These are phyloP conservation scores for Taphrina pruni DNA, from an alignment of 1,139 yeast genomes.

Conservation along the genomic window DNA sequence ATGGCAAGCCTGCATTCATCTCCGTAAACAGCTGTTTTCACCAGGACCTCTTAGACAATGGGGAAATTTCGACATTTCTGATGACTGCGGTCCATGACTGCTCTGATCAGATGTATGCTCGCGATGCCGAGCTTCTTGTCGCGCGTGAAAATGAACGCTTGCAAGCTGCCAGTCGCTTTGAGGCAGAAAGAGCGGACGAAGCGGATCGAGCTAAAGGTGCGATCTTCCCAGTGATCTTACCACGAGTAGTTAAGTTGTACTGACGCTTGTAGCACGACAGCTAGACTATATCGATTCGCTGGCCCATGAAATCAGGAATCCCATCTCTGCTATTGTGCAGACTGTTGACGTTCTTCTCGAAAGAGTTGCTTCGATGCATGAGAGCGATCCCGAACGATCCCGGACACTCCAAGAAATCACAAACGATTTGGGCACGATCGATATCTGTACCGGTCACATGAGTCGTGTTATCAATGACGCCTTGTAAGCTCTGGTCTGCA, in stretches of 20 bases:
- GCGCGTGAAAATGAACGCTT: slow-evolving; percentile 44
- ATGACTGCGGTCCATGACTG: slow-evolving; percentile 14
- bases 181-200: slow-evolving; percentile 45
- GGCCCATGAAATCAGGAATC: slow-evolving; percentile 46
- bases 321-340: slow-evolving; percentile 44
- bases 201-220: slow-evolving; percentile 44
- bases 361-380: not conserved
- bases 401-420: not conserved
- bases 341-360: slow-evolving; percentile 39
- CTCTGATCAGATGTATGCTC: slow-evolving; percentile 17
- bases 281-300: slow-evolving; percentile 46
- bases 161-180: slow-evolving; percentile 44
- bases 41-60: slow-evolving; percentile 1
- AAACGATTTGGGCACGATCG: slow-evolving; percentile 22
- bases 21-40: slow-evolving; percentile 14
- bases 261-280: slow-evolving; percentile 39
- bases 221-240: not conserved
- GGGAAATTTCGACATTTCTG: slow-evolving; percentile 11
- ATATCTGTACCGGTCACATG: slow-evolving; percentile 24
- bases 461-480: slow-evolving; percentile 28
- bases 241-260: not conserved
- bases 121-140: not conserved
- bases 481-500: not conserved
- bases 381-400: slow-evolving; percentile 2
- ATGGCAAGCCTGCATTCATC: slow-evolving; percentile 23